Evolutionary conservation across 768 basidiomycete species (phyloP).

Genomic region (Boletus fagicola): DNA sequence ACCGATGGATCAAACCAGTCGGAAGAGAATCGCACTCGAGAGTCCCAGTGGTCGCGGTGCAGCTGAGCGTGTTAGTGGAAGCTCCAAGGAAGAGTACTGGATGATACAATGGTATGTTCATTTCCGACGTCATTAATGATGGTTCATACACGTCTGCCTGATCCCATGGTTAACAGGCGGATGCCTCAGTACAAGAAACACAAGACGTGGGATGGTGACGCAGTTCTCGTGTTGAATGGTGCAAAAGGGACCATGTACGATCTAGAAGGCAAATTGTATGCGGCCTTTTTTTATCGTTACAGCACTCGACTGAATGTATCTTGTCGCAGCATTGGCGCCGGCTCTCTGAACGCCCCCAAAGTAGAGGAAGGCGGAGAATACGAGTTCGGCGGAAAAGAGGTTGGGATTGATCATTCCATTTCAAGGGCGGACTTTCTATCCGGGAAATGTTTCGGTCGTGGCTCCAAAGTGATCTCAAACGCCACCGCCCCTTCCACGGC

Average conservation of each 20-base stretch:
- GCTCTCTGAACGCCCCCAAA: conserved; percentile 45
- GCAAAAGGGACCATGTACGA: conserved; percentile 54
- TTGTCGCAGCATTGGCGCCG: conserved; percentile 47
- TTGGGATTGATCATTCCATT: conserved; percentile 62
- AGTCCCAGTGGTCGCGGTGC: conserved; percentile 8
- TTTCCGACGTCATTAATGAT: background rate
- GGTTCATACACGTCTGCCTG: background rate
- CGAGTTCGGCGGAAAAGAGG: conserved; percentile 52
- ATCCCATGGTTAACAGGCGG: conserved; percentile 43
- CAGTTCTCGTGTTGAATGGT: conserved; percentile 53
- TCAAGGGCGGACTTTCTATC: conserved; percentile 56
- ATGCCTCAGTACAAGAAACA: conserved; percentile 75
- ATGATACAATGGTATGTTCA: conserved; percentile 70
- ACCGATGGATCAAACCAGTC: conserved; percentile 21
- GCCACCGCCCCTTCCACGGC: conserved; percentile 24
- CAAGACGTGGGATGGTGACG: conserved; percentile 89
- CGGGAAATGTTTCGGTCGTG: conserved; percentile 60
- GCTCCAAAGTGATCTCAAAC: conserved; percentile 19
- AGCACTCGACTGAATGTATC: background rate
- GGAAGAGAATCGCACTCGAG: conserved; percentile 32
- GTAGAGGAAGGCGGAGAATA: conserved; percentile 38
- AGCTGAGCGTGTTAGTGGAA: conserved; percentile 12
- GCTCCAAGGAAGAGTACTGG: conserved; percentile 51
- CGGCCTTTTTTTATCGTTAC: conserved; percentile 1
- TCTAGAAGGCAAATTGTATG: conserved; percentile 64